These are phyloP conservation scores for Acanthamoeba castellanii DNA, from an alignment of 208 protist genomes.

Conservation along the genomic window DNA sequence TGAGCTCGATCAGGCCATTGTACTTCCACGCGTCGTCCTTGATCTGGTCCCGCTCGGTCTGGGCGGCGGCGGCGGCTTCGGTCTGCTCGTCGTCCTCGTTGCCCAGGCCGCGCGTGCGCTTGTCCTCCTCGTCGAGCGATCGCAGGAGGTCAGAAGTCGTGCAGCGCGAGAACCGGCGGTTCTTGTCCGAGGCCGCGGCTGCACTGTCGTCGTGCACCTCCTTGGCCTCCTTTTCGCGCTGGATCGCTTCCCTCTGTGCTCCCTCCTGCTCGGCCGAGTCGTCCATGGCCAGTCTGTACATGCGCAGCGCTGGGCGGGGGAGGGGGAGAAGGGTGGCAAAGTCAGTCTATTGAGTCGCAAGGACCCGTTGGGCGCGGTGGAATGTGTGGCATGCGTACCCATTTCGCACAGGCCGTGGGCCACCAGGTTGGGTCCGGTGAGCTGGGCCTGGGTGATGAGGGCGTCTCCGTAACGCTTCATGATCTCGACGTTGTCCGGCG, in stretches of 20 bases:
- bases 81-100: background rate
- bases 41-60: background rate
- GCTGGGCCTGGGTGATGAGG: constrained; percentile 47
- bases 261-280: constrained; percentile 25
- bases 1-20: constrained; percentile 29
- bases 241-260: background rate
- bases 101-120: constrained; percentile 19
- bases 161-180: background rate
- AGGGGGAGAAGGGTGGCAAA: too few species aligned
- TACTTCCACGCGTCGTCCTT: constrained; percentile 45
- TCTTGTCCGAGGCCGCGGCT: background rate
- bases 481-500: constrained; percentile 45
- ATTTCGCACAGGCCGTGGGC: constrained; percentile 45
- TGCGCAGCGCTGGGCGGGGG: background rate
- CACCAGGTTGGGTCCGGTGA: constrained; percentile 30
- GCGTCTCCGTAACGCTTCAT: constrained; percentile 62
- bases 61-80: background rate
- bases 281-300: constrained; percentile 44
- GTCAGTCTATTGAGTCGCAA: background rate
- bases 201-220: constrained; percentile 20
- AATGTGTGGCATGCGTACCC: constrained; percentile 15
- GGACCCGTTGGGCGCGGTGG: too few species aligned
- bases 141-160: background rate
- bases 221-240: constrained; percentile 36
- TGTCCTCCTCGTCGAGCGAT: constrained; percentile 49